Conservation (phyloP, 2,329 filamentous ascomycete species). For the Alternaria sp. region DNA sequence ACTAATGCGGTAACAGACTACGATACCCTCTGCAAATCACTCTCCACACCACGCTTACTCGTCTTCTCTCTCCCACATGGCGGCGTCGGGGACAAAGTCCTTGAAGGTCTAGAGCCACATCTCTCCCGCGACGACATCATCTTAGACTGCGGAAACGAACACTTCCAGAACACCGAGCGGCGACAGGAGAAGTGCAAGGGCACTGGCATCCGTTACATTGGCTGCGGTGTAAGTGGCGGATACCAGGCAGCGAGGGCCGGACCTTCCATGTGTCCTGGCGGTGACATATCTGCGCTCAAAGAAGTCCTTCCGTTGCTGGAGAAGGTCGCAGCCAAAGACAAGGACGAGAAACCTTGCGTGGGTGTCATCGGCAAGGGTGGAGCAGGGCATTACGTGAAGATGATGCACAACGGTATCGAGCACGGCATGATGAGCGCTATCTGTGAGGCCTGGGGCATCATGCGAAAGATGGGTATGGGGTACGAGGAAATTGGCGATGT, state of each 20-base stretch:
- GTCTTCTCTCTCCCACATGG: slow-evolving; percentile 62
- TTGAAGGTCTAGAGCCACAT: slow-evolving; percentile 56
- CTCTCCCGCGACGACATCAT: slow-evolving; percentile 69
- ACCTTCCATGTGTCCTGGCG: slow-evolving; percentile 71
- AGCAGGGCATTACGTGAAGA: slow-evolving; percentile 75
- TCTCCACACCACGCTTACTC: slow-evolving; percentile 58
- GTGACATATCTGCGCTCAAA: slow-evolving; percentile 63
- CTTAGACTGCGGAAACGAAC: slow-evolving; percentile 72
- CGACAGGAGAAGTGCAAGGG: slow-evolving; percentile 64
- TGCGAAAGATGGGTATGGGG: slow-evolving; percentile 64
- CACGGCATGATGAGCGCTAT: slow-evolving; percentile 73
- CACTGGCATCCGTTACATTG: slow-evolving; percentile 69
- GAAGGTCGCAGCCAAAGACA: slow-evolving; percentile 68
- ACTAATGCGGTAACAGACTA: slow-evolving; percentile 51
- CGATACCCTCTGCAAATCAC: slow-evolving; percentile 57
- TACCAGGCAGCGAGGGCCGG: slow-evolving; percentile 72
- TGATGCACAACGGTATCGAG: slow-evolving; percentile 78
- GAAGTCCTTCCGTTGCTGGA: slow-evolving; percentile 67
- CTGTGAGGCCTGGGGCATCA: slow-evolving; percentile 69
- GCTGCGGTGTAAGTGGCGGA: slow-evolving; percentile 72
- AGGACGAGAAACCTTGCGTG: slow-evolving; percentile 65
- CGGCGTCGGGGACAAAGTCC: slow-evolving; percentile 55
- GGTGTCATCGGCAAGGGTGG: slow-evolving; percentile 66
- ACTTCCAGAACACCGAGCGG: slow-evolving; percentile 69
- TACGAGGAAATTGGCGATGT: slow-evolving; percentile 67